Base-by-base conservation (phyloP, 306 rosid genomes). In the Prunus dulcis region DNA sequence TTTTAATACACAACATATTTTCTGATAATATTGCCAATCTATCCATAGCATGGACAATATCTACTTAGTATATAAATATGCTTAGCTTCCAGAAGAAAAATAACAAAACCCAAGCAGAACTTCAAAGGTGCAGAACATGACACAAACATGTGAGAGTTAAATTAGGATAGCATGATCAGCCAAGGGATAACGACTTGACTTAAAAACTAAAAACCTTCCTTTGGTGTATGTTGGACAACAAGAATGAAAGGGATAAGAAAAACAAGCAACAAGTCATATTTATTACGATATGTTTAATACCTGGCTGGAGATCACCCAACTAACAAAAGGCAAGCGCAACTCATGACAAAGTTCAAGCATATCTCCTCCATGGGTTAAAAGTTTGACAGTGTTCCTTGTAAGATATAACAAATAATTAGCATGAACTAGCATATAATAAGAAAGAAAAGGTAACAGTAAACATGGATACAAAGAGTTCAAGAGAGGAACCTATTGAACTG, bases 291-390 rank as follows among this genome's bases (percentile, higher is more conserved):
- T 19, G 58, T 28, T 28, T 50, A 38, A 63, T 87, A 95, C 98
- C 98, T 92, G 98, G 50, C 76, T 87, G 45, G 87, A 86, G 70
- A 92, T 74, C 50, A 89, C 81, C 97, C 97, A 95, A 78, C 84
- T 83, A 73, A 87, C 86, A 85, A 95, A 95, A 76, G 97, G 97
- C 67, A 88, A 77, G 57, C 98, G 98, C 76, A 95, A 81, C 82
- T 95, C 97, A 13, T 88, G 88, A 84, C 94, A 85, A 73, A 95
- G 97, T 88, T 95, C 97, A 80, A 95, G 92, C 93, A 92, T 88
- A 78, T 92, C 96, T 65, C 98, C 98, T 82, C 98, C 98, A 71
- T 88, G 87, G 77, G 91, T 95, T 82, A 95, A 85, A 71, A 92
- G 91, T 90, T 89, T 95, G 79, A 95, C 96, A 73, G 97, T 83